Evolutionary conservation across 2,329 filamentous ascomycete genomes (phyloP), one percentile per base, ranked within the genome.

Genomic region (Hirsutella minnesotensis): DNA sequence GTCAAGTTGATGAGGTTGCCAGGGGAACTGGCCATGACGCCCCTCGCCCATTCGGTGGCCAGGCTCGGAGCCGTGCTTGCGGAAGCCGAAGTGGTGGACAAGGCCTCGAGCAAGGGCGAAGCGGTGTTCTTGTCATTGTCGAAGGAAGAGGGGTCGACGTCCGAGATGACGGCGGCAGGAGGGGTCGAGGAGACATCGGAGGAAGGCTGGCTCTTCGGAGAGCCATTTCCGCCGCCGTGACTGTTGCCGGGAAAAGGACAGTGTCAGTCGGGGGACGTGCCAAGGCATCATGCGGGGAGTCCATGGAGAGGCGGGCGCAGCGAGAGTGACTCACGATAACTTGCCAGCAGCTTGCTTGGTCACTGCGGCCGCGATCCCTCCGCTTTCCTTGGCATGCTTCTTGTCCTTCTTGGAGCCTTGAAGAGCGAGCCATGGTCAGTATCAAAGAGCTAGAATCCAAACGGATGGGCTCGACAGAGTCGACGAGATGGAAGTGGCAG

Each of bases 311-410:
- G 34, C 40, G 39, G 42, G 33, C 35, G 39, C 30, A n/a, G n/a
- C n/a, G n/a, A n/a, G 22, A 19, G 20, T 24, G 33, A 67, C 70
- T 52, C 64, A 74, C 70, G 64, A 61, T 61, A 72, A 69, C 59
- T 70, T 73, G 54, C 65, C 66, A 55, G 67, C 62, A 52, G 65
- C 65, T 52, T 75, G 69, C 55, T 68, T 72, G 48, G 67, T 72
- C 63, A 73, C 66, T 60, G 69, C 70, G 39, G 70, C 69, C 51
- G 68, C 65, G 53, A 74, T 70, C 52, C 69, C 67, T 53, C 69
- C 67, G 54, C 60, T 62, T 53, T 73, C 69, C 68, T 66, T 73
- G 57, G 65, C 70, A 71, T 73, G 62, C 62, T 72, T 75, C 59
- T 63, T 70, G 54, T 70, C 63, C 58, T 72, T 74, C 65, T 72